Conservation (phyloP, 2,329 filamentous ascomycete genomes). For the Arthrobotrys conoides region DNA sequence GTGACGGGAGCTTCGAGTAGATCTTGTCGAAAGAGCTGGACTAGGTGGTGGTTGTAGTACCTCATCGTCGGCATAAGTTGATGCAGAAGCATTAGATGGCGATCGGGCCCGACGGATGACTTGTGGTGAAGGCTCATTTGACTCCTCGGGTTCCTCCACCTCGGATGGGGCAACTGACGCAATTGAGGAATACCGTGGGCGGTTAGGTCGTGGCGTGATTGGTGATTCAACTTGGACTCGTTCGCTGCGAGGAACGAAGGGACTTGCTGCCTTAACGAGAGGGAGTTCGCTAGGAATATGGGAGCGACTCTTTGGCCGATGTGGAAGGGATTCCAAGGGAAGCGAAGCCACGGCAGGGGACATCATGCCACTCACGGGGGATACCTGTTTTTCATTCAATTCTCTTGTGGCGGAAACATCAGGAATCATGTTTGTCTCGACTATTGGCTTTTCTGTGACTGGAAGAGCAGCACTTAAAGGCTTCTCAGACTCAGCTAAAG, state of each 20-base stretch:
- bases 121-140: constrained; percentile 29
- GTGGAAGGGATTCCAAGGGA: constrained; percentile 13
- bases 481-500: constrained; percentile 8
- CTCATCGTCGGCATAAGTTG: constrained; percentile 49
- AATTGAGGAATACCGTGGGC: constrained; percentile 23
- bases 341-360: constrained; percentile 25
- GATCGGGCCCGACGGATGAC: constrained; percentile 39
- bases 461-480: neutral
- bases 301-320: constrained; percentile 34
- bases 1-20: constrained; percentile 47
- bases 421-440: constrained; percentile 9
- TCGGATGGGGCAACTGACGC: constrained; percentile 40
- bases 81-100: constrained; percentile 42
- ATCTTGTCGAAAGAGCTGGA: constrained; percentile 40
- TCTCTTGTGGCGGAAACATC: neutral
- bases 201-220: constrained; percentile 46
- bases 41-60: constrained; percentile 39
- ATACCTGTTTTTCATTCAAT: constrained; percentile 16
- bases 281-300: constrained; percentile 44
- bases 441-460: neutral
- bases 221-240: constrained; percentile 47
- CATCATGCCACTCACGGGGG: constrained; percentile 42
- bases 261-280: constrained; percentile 29
- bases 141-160: constrained; percentile 46
- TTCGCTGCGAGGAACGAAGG: constrained; percentile 30